phyloP scores from a whole-genome alignment of 257 asterid genomes.

The Misopates orontium region DNA sequence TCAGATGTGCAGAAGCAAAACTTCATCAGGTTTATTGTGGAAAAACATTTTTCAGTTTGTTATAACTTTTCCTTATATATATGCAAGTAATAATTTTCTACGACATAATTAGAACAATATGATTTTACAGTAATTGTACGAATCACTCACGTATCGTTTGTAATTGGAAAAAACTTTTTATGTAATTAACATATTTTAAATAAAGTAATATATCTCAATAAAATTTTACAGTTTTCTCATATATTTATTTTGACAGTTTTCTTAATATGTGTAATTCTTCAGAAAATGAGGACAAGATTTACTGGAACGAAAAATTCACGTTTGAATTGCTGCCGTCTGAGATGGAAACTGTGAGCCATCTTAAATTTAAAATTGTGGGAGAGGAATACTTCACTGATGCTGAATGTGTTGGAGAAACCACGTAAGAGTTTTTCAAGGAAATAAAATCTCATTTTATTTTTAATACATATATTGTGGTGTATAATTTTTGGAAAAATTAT shows the following conservation, averaged over 20 bases:
- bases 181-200: too few relatives aligned
- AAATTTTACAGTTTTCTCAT: not conserved
- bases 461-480: not conserved
- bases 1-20: constrained; percentile 57
- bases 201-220: too few relatives aligned
- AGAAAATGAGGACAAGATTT: constrained; percentile 48
- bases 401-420: constrained; percentile 66
- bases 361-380: constrained; percentile 62
- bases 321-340: constrained; percentile 48
- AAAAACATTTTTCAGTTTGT: not conserved
- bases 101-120: too few relatives aligned
- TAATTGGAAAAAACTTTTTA: too few relatives aligned
- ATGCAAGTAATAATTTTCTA: too few relatives aligned
- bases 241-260: not conserved
- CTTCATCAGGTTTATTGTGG: constrained; percentile 46
- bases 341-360: constrained; percentile 46
- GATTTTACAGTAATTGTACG: too few relatives aligned
- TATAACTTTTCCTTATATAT: too few relatives aligned
- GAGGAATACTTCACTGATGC: constrained; percentile 45
- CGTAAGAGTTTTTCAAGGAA: constrained; percentile 33
- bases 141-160: too few relatives aligned
- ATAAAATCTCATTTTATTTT: not conserved
- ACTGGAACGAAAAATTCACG: constrained; percentile 70
- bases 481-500: not conserved
- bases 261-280: constrained; percentile 11